phyloP scores from a whole-genome alignment of 129 eudicot genomes.

The Lactuca saligna region DNA sequence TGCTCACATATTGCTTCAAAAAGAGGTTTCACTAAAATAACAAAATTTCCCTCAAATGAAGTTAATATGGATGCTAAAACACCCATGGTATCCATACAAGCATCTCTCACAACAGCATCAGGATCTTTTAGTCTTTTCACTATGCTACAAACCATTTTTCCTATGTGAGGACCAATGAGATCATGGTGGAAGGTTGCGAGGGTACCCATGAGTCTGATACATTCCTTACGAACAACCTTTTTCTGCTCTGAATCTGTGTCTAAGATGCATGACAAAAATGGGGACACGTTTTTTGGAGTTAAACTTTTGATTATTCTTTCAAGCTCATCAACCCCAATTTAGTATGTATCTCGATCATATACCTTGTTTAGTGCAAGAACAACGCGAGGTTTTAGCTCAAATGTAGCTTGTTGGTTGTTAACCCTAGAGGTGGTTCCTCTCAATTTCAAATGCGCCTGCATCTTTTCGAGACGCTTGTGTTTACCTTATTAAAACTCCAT shows the following conservation, averaged over 20 bases:
- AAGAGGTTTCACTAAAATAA: slow-evolving; percentile 71
- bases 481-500: too few relatives aligned
- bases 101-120: slow-evolving; percentile 80
- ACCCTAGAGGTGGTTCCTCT: slow-evolving; percentile 50
- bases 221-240: slow-evolving; percentile 76
- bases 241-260: slow-evolving; percentile 80
- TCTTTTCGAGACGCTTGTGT: slow-evolving; percentile 23
- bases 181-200: slow-evolving; percentile 56
- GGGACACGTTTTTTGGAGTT: slow-evolving; percentile 58
- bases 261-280: slow-evolving; percentile 66
- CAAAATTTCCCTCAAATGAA: slow-evolving; percentile 48
- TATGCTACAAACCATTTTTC: slow-evolving; percentile 64
- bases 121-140: slow-evolving; percentile 81
- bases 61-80: slow-evolving; percentile 65
- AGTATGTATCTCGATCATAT: slow-evolving; percentile 80
- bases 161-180: slow-evolving; percentile 55
- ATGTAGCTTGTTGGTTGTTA: slow-evolving; percentile 55
- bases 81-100: slow-evolving; percentile 76
- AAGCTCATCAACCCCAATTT: slow-evolving; percentile 73
- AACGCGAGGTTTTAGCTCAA: slow-evolving; percentile 76
- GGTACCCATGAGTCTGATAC: slow-evolving; percentile 66
- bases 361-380: slow-evolving; percentile 68
- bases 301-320: slow-evolving; percentile 54
- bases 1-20: slow-evolving; percentile 88
- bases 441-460: slow-evolving; percentile 44